Conservation (phyloP, 2,329 filamentous ascomycete genomes). For the Cladobotryum protrusum region DNA sequence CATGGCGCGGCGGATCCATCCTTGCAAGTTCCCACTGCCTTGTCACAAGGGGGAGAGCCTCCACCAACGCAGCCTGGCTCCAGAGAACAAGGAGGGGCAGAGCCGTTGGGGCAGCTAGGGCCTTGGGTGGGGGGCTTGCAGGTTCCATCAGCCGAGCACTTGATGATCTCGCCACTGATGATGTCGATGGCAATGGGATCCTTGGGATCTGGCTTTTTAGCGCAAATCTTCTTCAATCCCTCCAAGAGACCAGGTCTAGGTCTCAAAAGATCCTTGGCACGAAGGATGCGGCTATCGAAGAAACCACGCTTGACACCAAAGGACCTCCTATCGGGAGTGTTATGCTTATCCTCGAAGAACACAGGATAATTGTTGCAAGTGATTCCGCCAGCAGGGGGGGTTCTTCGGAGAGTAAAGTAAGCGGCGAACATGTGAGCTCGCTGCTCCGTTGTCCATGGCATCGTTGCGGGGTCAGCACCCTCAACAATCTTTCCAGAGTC, state of each 20-base stretch:
- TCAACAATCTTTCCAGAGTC: neutral
- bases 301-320: neutral
- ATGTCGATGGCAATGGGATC: neutral
- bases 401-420: neutral
- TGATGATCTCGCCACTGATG: neutral
- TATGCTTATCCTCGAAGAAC: neutral
- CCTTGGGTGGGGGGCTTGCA: neutral
- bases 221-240: slow-evolving; percentile 1
- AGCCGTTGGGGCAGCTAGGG: neutral
- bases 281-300: neutral
- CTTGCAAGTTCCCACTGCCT: neutral
- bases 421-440: neutral
- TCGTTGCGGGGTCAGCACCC: neutral
- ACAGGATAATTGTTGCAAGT: neutral
- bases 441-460: slow-evolving; percentile 2
- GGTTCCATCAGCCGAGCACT: neutral
- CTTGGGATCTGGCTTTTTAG: neutral
- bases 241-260: neutral
- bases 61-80: neutral
- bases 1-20: neutral
- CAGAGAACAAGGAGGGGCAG: neutral
- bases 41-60: neutral
- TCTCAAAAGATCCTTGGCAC: neutral
- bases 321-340: neutral
- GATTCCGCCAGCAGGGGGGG: neutral